Conservation (phyloP, 2,329 filamentous ascomycete species). For the Geosmithia flava region DNA sequence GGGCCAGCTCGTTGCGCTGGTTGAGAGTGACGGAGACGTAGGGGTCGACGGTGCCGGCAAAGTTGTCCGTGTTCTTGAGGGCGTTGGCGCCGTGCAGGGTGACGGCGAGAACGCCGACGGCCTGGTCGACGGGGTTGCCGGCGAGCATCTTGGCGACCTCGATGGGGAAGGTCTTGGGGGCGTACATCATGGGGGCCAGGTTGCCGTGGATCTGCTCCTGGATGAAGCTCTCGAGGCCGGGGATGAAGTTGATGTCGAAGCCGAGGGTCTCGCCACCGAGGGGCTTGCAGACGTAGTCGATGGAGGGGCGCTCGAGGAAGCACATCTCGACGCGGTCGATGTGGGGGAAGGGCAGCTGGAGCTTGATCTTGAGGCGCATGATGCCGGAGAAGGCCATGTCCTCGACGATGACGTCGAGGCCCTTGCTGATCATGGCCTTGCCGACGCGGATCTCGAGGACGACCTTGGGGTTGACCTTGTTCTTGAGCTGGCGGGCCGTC, state of each 20-base stretch:
- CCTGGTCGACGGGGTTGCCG: constrained; percentile 86
- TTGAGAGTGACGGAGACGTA: constrained; percentile 82
- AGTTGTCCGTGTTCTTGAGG: constrained; percentile 90
- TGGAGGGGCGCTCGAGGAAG: constrained; percentile 77
- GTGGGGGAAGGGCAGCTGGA: constrained; percentile 91
- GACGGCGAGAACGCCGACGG: constrained; percentile 84
- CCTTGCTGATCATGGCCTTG: constrained; percentile 95
- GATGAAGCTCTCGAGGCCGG: constrained; percentile 86
- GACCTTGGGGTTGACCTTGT: constrained; percentile 94
- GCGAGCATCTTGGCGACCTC: constrained; percentile 98
- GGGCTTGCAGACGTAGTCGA: constrained; percentile 97
- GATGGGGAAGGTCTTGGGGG: constrained; percentile 93
- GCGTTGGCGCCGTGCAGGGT: constrained; percentile 85
- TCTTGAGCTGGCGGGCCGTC: constrained; percentile 79
- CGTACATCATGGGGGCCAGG: constrained; percentile 94
- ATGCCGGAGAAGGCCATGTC: constrained; percentile 93
- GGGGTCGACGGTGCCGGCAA: constrained; percentile 82
- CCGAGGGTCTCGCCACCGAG: constrained; percentile 90
- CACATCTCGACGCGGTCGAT: constrained; percentile 91
- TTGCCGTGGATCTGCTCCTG: constrained; percentile 93
- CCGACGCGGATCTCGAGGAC: constrained; percentile 90
- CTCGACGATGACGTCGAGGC: constrained; percentile 92
- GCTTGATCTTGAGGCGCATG: constrained; percentile 96
- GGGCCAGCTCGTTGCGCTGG: constrained; percentile 65
- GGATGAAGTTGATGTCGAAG: constrained; percentile 98